Evolutionary conservation across 805 yeast species (phyloP), one percentile per base, ranked within the genome.

Genomic region (Candida ovalis): DNA sequence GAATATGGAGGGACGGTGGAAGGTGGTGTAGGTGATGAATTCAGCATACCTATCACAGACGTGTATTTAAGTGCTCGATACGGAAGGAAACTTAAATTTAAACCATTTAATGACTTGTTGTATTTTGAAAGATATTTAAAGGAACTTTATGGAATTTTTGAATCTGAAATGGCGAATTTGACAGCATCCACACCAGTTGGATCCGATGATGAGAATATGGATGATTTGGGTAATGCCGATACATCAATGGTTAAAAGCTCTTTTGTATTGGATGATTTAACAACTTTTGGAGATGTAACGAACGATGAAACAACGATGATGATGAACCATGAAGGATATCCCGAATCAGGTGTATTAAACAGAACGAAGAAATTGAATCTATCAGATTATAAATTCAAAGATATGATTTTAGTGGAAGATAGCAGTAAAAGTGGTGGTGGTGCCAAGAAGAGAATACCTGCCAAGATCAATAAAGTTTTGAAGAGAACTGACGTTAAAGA

Each of bases 151-250:
- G 56, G 53, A 43, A 24, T 42, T 12, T 39, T 42, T 21, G 55
- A 48, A n/a, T n/a, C n/a, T n/a, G n/a, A n/a, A n/a, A n/a, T n/a
- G n/a, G n/a, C n/a, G n/a, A n/a, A n/a, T n/a, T n/a, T n/a, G n/a
- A 25, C 28, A 25, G 10, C 10, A 7, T 35, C 54, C 51, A 41
- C 47, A 24, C n/a, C 50, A 15, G 17, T 46, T n/a, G n/a, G n/a
- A n/a, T n/a, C n/a, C n/a, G 33, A 67, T 59, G 46, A 50, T 47
- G 46, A 43, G 47, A n/a, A 38, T 12, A 23, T 28, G 18, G 52
- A 55, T 25, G 57, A 70, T 0, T 43, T 73, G 3, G 62, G 65
- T 9, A 62, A 62, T 4, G 57, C 70, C 4, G 62, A 60, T 40
- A 18, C 38, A 18, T 17, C 38, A 25, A 25, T 25, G 9, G 28